Evolutionary conservation across 1,284 basidiomycete species (phyloP), one percentile per base, ranked within the genome.

Genomic region (Puccinia horiana): DNA sequence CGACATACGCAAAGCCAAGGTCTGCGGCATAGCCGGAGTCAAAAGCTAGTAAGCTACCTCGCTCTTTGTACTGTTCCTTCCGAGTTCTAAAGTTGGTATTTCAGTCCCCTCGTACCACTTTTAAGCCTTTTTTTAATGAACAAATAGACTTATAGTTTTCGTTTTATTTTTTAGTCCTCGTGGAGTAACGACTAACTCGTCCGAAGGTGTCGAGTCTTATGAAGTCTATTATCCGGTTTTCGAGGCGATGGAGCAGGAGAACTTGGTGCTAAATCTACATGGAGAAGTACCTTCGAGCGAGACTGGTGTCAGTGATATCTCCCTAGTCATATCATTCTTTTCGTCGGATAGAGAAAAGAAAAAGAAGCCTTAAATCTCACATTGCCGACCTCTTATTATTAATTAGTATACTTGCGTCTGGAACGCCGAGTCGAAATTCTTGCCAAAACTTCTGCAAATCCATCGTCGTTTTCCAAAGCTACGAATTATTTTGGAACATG

Each of bases 131-230:
- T 58, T 6, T 29, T 26, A 1, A 58, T 12, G 8, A 58, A 29
- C n/a, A 58, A 20, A 11, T 52, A 14, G 11, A 9, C 20, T 37
- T 63, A 18, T 37, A 2, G 32, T 63, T 63, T 14, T 35, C 9
- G 16, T 63, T 16, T 35, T 32, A 35, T 63, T 9, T 63, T 35
- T 56, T 29, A 80, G 78, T 87, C 97, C 97, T 70, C 90, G 94
- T 84, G 97, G 97, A 18, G 97, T 99, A 1, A 99, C 97, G 12
- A 99, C 97, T 75, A 98, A 98, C 88, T 97, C 94, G 49, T 94
- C 96, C 83, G 92, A 93, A 58, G 97, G 97, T 14, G 98, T 99
- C 85, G 96, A 99, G 87, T 94, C 94, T 61, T 99, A 99, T 86
- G 94, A 94, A 84, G 90, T 91, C 0, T 99, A 98, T 88, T 97